Evolutionary conservation across 768 basidiomycete species (phyloP).

Genomic region (Antrodiella citrinella): DNA sequence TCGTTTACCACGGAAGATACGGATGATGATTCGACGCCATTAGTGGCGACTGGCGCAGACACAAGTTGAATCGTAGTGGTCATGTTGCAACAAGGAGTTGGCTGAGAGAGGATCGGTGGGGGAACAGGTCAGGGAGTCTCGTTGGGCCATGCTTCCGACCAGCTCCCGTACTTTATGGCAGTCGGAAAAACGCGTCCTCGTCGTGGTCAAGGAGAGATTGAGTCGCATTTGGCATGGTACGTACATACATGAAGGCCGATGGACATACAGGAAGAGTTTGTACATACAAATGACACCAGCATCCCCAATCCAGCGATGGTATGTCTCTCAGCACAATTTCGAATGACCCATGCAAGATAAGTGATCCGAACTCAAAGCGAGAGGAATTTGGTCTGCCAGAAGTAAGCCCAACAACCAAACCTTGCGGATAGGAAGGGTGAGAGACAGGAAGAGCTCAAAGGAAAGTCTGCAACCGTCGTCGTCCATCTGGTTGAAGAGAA

Average conservation of each 20-base stretch:
- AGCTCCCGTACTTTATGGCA: too few relatives aligned
- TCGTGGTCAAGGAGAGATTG: not conserved
- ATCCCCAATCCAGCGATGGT: conserved; percentile 7
- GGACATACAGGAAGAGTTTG: not conserved
- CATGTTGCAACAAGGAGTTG: not conserved
- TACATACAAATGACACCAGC: conserved; percentile 8
- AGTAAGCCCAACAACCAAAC: conserved; percentile 21
- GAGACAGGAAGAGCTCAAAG: conserved; percentile 59
- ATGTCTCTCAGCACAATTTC: conserved; percentile 82
- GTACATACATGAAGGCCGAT: not conserved
- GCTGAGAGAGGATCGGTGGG: not conserved
- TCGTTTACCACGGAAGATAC: conserved; percentile 9
- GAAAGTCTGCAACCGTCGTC: conserved; percentile 62
- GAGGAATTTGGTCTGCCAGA: conserved; percentile 48
- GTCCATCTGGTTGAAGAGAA: conserved; percentile 47
- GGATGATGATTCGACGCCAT: not conserved
- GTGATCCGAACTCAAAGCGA: conserved; percentile 78
- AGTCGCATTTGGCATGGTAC: not conserved
- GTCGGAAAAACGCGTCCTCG: not conserved
- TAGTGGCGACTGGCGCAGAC: too few relatives aligned
- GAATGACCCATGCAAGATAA: conserved; percentile 45
- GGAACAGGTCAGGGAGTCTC: not conserved
- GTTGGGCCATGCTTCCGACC: too few relatives aligned
- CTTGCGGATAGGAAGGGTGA: conserved; percentile 32
- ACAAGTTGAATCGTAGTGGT: not conserved